These are phyloP conservation scores for Ormosia semicastrata DNA, from an alignment of 306 rosid species.

Conservation along the genomic window DNA sequence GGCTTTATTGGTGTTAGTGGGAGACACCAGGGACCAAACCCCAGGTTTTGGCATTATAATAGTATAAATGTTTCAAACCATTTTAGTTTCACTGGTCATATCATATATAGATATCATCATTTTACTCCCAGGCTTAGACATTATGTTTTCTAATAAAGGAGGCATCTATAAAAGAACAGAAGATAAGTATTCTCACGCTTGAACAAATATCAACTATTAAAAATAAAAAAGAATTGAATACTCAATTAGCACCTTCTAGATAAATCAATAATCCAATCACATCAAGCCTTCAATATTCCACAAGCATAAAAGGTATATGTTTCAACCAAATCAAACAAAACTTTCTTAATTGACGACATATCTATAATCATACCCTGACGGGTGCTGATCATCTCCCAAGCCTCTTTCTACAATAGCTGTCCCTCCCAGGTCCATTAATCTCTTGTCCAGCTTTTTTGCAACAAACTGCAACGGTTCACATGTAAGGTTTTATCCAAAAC, in stretches of 20 bases:
- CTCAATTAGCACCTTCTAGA: background rate
- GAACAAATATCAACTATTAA: background rate
- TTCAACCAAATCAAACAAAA: slow-evolving; percentile 23
- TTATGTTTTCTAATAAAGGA: background rate
- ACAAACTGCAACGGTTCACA: slow-evolving; percentile 64
- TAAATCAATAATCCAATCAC: slow-evolving; percentile 2
- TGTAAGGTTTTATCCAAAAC: slow-evolving; percentile 3
- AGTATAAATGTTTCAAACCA: too few relatives aligned
- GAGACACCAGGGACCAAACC: too few relatives aligned
- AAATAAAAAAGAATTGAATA: background rate
- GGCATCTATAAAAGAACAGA: background rate
- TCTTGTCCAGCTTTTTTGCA: slow-evolving; percentile 91
- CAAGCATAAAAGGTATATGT: background rate
- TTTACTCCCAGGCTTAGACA: background rate
- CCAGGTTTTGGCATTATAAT: too few relatives aligned
- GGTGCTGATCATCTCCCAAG: slow-evolving; percentile 96
- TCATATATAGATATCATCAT: background rate
- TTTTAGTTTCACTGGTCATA: too few relatives aligned
- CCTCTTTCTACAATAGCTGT: slow-evolving; percentile 67
- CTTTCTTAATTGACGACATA: background rate
- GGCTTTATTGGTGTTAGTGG: too few relatives aligned
- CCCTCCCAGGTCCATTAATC: slow-evolving; percentile 86
- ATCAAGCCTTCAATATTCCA: slow-evolving; percentile 15
- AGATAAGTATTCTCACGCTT: background rate
- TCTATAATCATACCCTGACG: slow-evolving; percentile 67